These are phyloP conservation scores for Umbilicus rupestris DNA, from an alignment of 164 flowering plant genomes.

Conservation along the genomic window DNA sequence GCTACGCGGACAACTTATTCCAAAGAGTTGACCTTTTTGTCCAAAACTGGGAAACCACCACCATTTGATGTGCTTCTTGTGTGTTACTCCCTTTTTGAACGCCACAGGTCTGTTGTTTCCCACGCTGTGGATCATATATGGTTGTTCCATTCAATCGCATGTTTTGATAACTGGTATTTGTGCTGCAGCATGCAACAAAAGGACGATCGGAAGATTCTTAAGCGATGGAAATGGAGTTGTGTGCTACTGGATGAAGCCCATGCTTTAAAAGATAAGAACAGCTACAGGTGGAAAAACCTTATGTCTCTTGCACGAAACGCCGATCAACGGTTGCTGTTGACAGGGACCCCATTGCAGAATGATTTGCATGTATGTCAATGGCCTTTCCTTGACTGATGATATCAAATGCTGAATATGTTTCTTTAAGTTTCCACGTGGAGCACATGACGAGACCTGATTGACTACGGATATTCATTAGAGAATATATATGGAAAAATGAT, in stretches of 20 bases:
- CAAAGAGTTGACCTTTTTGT: conserved; percentile 52
- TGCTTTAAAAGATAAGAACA: conserved; percentile 88
- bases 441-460: background rate
- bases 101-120: conserved; percentile 60
- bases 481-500: background rate
- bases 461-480: too few relatives aligned
- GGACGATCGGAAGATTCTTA: conserved; percentile 86
- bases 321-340: conserved; percentile 84
- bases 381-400: background rate
- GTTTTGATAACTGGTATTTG: conserved; percentile 8
- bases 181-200: conserved; percentile 75
- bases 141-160: background rate
- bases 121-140: background rate
- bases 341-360: conserved; percentile 96
- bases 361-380: conserved; percentile 64
- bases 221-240: conserved; percentile 89
- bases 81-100: conserved; percentile 89
- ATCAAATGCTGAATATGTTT: background rate
- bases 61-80: conserved; percentile 90
- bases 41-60: conserved; percentile 69
- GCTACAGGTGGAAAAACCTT: conserved; percentile 92
- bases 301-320: conserved; percentile 88
- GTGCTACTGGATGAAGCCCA: conserved; percentile 98
- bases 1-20: conserved; percentile 59
- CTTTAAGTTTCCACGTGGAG: background rate